A percentile compares a stretch with the other conserved stretches of the same genome.
phyloP scores from a whole-genome alignment of 345 rosid genomes.

The Triadica sebifera region DNA sequence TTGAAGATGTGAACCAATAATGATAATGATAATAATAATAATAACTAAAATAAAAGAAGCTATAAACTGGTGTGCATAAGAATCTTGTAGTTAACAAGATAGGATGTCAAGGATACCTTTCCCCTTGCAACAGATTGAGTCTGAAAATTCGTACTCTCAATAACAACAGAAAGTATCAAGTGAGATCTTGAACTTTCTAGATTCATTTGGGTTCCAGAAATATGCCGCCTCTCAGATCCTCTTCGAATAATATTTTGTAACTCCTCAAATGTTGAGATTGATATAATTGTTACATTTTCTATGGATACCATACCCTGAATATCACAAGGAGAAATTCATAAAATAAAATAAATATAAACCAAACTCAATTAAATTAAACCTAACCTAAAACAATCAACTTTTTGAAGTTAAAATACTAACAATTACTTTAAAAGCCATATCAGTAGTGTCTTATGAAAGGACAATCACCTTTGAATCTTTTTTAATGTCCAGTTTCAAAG shows the following conservation, averaged over 20 bases:
- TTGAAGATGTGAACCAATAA: neutral
- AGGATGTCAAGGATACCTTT: constrained; percentile 50
- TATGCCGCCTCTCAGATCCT: constrained; percentile 85
- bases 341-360: neutral
- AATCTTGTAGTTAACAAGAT: constrained; percentile 7
- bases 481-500: constrained; percentile 77
- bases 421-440: too few relatives aligned
- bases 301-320: constrained; percentile 86
- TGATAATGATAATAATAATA: too few relatives aligned
- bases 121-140: constrained; percentile 88
- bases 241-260: constrained; percentile 60
- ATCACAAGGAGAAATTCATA: constrained; percentile 19
- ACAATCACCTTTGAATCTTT: constrained; percentile 78
- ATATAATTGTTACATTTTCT: constrained; percentile 74
- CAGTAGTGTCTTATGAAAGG: neutral
- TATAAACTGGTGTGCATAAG: neutral
- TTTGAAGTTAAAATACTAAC: too few relatives aligned
- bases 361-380: neutral
- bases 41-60: neutral
- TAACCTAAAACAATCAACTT: neutral
- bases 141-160: constrained; percentile 95
- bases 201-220: constrained; percentile 90
- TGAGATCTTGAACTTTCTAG: constrained; percentile 98
- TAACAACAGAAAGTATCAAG: constrained; percentile 75
- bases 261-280: constrained; percentile 76